phyloP scores from a whole-genome alignment of 495 filamentous ascomycete genomes.

The Penicillium diatomitis region DNA sequence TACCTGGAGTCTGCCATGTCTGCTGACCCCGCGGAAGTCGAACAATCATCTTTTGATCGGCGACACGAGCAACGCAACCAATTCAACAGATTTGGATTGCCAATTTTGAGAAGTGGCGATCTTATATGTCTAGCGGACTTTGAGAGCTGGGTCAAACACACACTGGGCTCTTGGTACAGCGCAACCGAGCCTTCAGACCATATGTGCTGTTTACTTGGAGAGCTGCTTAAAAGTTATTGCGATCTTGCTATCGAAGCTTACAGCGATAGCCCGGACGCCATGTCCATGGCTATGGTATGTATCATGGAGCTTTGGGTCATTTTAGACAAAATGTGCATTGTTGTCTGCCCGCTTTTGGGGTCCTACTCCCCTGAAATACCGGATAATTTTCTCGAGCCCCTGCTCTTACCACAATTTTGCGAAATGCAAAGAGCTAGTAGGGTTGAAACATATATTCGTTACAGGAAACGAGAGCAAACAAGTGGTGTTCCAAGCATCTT shows the following conservation, averaged over 20 bases:
- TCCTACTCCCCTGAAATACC: constrained; percentile 44
- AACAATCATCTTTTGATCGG: constrained; percentile 2
- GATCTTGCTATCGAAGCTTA: constrained; percentile 25
- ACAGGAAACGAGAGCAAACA: constrained; percentile 9
- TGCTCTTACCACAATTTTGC: constrained; percentile 36
- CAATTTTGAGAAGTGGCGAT: constrained; percentile 5
- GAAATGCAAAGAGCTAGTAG: constrained; percentile 40
- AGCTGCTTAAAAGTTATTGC: constrained; percentile 23
- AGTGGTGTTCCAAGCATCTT: constrained; percentile 22
- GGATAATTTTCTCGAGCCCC: constrained; percentile 25
- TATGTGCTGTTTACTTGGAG: constrained; percentile 12
- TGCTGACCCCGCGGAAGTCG: neutral
- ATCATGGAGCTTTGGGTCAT: constrained; percentile 53
- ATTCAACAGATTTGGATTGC: constrained; percentile 1
- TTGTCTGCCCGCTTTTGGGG: constrained; percentile 29
- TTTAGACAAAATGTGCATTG: constrained; percentile 41
- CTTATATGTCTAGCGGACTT: constrained; percentile 10
- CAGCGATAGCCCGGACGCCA: constrained; percentile 29
- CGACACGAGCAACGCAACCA: constrained; percentile 1
- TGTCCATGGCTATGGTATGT: constrained; percentile 49
- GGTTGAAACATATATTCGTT: constrained; percentile 41
- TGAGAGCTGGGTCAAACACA: constrained; percentile 33
- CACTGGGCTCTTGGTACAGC: constrained; percentile 21
- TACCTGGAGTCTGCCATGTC: constrained; percentile 4
- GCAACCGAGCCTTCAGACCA: constrained; percentile 8